phyloP scores from a whole-genome alignment of 1,139 yeast species.

The Sugiyamaella novakii region DNA sequence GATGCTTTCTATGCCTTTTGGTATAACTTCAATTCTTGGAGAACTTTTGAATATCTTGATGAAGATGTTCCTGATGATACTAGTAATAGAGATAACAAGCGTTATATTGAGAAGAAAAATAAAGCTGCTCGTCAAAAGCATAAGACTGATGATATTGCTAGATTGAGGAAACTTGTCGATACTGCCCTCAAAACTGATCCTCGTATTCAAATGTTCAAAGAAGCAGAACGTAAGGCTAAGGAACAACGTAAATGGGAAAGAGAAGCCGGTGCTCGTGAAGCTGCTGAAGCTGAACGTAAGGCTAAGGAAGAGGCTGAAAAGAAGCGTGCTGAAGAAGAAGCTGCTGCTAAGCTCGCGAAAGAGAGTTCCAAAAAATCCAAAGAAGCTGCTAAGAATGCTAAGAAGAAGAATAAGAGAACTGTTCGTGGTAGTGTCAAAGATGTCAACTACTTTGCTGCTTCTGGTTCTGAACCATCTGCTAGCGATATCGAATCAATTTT shows the following conservation, averaged over 20 bases:
- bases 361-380: constrained; percentile 85
- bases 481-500: constrained; percentile 54
- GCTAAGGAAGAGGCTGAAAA: constrained; percentile 86
- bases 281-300: constrained; percentile 82
- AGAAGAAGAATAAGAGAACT: constrained; percentile 96
- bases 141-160: constrained; percentile 96
- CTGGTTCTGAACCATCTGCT: constrained; percentile 61
- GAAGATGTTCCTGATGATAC: constrained; percentile 99
- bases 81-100: constrained; percentile 98
- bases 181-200: constrained; percentile 91
- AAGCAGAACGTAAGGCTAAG: constrained; percentile 91
- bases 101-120: constrained; percentile 97
- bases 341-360: constrained; percentile 54
- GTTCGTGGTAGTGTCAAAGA: constrained; percentile 85
- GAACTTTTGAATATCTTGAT: constrained; percentile 95
- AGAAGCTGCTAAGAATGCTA: constrained; percentile 96
- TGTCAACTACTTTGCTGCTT: constrained; percentile 74
- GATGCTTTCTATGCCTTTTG: constrained; percentile 88
- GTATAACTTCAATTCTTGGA: constrained; percentile 98
- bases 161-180: constrained; percentile 83
- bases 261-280: constrained; percentile 96
- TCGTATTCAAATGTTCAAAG: constrained; percentile 90
- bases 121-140: constrained; percentile 94
- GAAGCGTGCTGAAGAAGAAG: constrained; percentile 77
- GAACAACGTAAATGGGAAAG: constrained; percentile 96